Percentiles rank a stretch among this genome's conserved stretches.
phyloP scores from a whole-genome alignment of 148 eudicot genomes.

The Hydrangea macrophylla region DNA sequence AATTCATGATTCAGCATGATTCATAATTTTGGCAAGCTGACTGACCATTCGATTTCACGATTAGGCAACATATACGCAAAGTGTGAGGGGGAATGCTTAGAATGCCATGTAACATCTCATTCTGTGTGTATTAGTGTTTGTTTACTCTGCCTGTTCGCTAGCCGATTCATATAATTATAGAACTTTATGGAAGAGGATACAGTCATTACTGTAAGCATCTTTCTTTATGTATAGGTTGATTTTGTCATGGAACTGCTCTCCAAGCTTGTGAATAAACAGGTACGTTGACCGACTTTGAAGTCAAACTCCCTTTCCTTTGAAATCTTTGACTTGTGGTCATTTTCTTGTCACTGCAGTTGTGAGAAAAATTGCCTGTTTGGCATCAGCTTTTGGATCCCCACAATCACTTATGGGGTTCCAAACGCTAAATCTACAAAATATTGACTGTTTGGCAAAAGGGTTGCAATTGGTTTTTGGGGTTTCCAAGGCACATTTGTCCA shows the following conservation, averaged over 20 bases:
- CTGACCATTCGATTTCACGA: too few relatives aligned
- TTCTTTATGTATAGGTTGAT: constrained; percentile 57
- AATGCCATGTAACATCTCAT: too few relatives aligned
- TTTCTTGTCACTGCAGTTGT: background rate
- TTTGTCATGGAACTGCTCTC: constrained; percentile 92
- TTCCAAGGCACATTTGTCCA: too few relatives aligned
- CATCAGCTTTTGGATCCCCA: too few relatives aligned
- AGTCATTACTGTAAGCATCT: constrained; percentile 10
- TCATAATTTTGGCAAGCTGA: too few relatives aligned
- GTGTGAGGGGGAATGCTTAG: too few relatives aligned
- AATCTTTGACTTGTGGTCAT: too few relatives aligned
- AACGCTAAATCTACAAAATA: too few relatives aligned
- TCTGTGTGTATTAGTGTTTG: background rate
- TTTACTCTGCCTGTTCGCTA: background rate
- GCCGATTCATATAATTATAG: background rate
- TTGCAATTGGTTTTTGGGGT: too few relatives aligned
- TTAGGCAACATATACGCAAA: background rate
- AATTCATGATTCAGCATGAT: too few relatives aligned
- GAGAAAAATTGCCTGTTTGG: constrained; percentile 4
- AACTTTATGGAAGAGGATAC: background rate
- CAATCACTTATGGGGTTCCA: too few relatives aligned
- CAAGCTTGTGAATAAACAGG: constrained; percentile 88
- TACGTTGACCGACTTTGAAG: constrained; percentile 14
- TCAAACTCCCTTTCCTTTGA: constrained; percentile 5
- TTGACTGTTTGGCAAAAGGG: too few relatives aligned